Percentiles rank a stretch among this genome's conserved stretches.
Evolutionary conservation across 345 rosid species (phyloP).

Genomic region (Salix purpurea): DNA sequence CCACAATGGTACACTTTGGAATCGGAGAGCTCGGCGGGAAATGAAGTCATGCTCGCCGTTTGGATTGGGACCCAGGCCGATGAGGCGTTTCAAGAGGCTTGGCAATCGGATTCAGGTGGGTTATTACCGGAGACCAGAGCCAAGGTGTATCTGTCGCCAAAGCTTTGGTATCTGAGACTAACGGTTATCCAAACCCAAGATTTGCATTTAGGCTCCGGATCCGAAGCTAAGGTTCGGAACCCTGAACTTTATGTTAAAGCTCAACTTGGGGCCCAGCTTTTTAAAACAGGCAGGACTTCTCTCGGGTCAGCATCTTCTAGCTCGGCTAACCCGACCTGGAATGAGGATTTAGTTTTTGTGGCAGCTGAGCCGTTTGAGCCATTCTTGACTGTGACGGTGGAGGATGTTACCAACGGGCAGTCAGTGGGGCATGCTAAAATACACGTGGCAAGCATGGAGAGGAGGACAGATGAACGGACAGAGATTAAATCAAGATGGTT

Average conservation of each 20-base stretch:
- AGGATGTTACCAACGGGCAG: slow-evolving; percentile 51
- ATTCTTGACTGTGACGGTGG: slow-evolving; percentile 60
- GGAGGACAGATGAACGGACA: slow-evolving; percentile 52
- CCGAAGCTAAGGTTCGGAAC: slow-evolving; percentile 61
- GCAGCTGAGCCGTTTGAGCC: slow-evolving; percentile 97
- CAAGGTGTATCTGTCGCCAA: slow-evolving; percentile 84
- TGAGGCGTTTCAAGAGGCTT: slow-evolving; percentile 92
- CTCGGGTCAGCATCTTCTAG: slow-evolving; percentile 44
- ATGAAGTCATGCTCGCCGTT: slow-evolving; percentile 91
- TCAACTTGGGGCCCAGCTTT: slow-evolving; percentile 80
- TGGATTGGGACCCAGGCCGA: slow-evolving; percentile 94
- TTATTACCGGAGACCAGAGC: slow-evolving; percentile 81
- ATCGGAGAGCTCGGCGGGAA: slow-evolving; percentile 56
- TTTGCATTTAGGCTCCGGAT: slow-evolving; percentile 57
- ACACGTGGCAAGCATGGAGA: slow-evolving; percentile 65
- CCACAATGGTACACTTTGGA: slow-evolving; percentile 92
- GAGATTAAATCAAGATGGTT: slow-evolving; percentile 79
- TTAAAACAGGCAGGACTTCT: slow-evolving; percentile 68
- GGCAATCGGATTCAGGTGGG: slow-evolving; percentile 98
- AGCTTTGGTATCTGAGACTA: slow-evolving; percentile 90
- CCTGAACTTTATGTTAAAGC: slow-evolving; percentile 72
- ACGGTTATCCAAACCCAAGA: slow-evolving; percentile 98
- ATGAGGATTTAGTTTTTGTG: slow-evolving; percentile 84
- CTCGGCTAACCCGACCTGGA: slow-evolving; percentile 77
- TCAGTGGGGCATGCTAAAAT: slow-evolving; percentile 61